These are phyloP conservation scores for Telfairia occidentalis DNA, from an alignment of 331 rosid genomes.

Conservation along the genomic window DNA sequence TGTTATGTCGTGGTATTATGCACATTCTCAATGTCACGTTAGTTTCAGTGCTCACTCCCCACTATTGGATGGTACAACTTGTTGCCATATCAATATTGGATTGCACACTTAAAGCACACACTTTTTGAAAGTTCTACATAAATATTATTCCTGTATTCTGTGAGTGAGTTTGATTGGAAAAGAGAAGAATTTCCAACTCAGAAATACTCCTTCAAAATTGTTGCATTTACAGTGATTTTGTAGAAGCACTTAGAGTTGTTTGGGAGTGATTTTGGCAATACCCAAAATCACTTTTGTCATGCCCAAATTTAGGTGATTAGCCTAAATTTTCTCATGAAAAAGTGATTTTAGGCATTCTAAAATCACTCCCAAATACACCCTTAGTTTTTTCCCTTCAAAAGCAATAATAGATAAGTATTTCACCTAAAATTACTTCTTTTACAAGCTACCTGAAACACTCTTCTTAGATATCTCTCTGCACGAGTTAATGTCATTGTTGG, in stretches of 20 bases:
- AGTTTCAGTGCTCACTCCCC: not conserved
- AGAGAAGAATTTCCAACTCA: not conserved
- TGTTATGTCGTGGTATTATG: not conserved
- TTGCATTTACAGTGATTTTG: not conserved
- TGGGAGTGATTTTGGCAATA: too few relatives aligned
- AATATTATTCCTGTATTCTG: not conserved
- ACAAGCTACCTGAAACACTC: not conserved
- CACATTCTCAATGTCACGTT: not conserved
- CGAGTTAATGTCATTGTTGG: not conserved
- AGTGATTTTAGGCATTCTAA: too few relatives aligned
- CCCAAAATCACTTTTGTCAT: too few relatives aligned
- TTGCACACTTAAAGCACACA: not conserved
- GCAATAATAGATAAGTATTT: not conserved
- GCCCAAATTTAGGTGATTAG: too few relatives aligned
- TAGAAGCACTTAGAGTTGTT: not conserved
- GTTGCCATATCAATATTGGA: not conserved
- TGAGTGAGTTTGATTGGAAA: not conserved
- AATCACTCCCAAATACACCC: too few relatives aligned
- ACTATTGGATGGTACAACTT: not conserved
- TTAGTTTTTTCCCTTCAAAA: not conserved
- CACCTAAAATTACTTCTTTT: not conserved
- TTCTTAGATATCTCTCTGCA: not conserved
- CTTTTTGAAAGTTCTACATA: not conserved
- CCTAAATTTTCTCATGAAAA: too few relatives aligned
- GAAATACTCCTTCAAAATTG: not conserved